phyloP scores from a whole-genome alignment of 2,329 filamentous ascomycete species.

The Mycosphaerella sp. region DNA sequence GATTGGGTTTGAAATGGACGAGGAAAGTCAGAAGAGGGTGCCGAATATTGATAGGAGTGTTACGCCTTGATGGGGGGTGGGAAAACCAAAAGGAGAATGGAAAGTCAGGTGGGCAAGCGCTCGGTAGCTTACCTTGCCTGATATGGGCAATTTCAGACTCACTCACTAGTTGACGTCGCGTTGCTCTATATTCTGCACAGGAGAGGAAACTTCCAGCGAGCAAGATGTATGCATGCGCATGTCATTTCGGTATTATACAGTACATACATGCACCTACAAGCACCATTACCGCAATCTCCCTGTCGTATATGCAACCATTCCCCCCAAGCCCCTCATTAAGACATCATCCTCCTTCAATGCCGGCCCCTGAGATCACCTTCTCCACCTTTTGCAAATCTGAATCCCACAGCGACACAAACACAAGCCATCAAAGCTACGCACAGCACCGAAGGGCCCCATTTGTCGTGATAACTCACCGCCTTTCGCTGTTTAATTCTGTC shows the following conservation, averaged over 20 bases:
- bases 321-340: background rate
- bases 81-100: too few species aligned
- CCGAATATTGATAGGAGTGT: slow-evolving; percentile 25
- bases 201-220: too few species aligned
- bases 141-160: too few species aligned
- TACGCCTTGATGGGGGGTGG: slow-evolving; percentile 13
- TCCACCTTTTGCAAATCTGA: slow-evolving; percentile 57
- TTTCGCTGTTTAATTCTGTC: slow-evolving; percentile 73
- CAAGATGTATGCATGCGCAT: too few species aligned
- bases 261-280: too few species aligned
- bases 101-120: too few species aligned
- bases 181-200: too few species aligned
- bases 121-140: too few species aligned
- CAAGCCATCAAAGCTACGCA: slow-evolving; percentile 66
- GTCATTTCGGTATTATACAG: too few species aligned
- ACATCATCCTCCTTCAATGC: background rate
- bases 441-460: slow-evolving; percentile 72
- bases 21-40: slow-evolving; percentile 15
- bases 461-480: slow-evolving; percentile 88
- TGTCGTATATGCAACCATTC: background rate
- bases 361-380: slow-evolving; percentile 39
- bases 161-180: too few species aligned
- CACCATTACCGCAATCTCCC: too few species aligned
- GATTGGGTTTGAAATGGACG: slow-evolving; percentile 36
- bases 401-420: slow-evolving; percentile 71